These are phyloP conservation scores for Xanthoconium stramineum DNA, from an alignment of 768 basidiomycete genomes.

Conservation along the genomic window DNA sequence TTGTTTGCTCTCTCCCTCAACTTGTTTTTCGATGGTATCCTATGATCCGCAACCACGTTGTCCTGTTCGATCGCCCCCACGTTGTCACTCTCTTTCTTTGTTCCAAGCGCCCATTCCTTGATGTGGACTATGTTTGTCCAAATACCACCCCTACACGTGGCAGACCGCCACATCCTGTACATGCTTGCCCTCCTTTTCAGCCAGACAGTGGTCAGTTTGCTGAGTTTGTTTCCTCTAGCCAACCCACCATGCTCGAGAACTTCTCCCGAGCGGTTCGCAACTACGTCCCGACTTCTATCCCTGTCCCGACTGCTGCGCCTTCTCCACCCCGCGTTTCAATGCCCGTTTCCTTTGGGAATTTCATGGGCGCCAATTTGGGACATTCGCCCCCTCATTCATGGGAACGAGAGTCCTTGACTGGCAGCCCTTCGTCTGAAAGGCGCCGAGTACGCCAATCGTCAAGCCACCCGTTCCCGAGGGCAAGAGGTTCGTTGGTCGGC, in stretches of 20 bases:
- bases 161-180: neutral
- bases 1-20: neutral
- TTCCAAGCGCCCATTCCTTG: neutral
- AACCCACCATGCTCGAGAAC: slow-evolving; percentile 47
- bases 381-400: slow-evolving; percentile 7
- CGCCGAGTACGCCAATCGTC: slow-evolving; percentile 8
- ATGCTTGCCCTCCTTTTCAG: neutral
- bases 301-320: slow-evolving; percentile 45
- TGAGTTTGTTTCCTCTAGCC: slow-evolving; percentile 32
- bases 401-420: slow-evolving; percentile 10
- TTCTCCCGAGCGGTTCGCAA: slow-evolving; percentile 52
- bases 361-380: slow-evolving; percentile 31
- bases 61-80: slow-evolving; percentile 1
- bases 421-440: slow-evolving; percentile 10
- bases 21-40: neutral
- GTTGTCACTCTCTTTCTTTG: slow-evolving; percentile 16
- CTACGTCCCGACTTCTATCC: slow-evolving; percentile 52
- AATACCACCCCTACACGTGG: slow-evolving; percentile 18
- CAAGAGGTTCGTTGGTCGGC: slow-evolving; percentile 3
- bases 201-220: slow-evolving; percentile 1
- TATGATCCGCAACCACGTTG: slow-evolving; percentile 1
- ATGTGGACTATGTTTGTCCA: slow-evolving; percentile 12
- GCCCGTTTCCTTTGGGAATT: slow-evolving; percentile 46
- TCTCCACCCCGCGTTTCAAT: slow-evolving; percentile 49
- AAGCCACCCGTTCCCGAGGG: slow-evolving; percentile 6